Base-by-base conservation (phyloP, 116 monocot species). In the Posidonia oceanica region DNA sequence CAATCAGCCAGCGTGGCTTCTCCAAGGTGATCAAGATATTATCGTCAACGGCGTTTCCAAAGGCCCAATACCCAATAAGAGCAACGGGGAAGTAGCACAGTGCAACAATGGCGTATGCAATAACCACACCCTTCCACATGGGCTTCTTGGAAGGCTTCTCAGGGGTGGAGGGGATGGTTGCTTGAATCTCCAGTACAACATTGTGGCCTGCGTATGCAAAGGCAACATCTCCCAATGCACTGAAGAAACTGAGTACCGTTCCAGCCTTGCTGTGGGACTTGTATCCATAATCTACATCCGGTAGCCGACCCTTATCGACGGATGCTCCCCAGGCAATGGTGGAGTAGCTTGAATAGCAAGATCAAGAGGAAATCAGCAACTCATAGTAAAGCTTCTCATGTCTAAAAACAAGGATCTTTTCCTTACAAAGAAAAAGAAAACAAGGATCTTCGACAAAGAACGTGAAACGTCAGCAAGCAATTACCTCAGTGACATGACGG, bases 141-240 rank as follows among this genome's bases (percentile, higher is more conserved):
- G 92, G 83, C 69, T 79, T 89, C 86, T 97, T 97, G 0, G 97
- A 91, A 0, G 97, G 97, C 52, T 74, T 84, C 72, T 89, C 92
- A 4, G 89, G 89, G 15, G 97, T 87, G 5, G 97, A 97, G 18
- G 97, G 92, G 22, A 97, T 87, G n/a, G 97, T 91, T 0, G 97
- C 97, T 29, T 97, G 97, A 69, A 91, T 97, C 76, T 97, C 97
- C 21, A 97, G 72, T 4, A 97, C 97, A 55, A 97, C 92, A 37
- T 92, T 92, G 80, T 97, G 97, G 0, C 89, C 97, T 0, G 97
- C 89, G 40, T 97, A 97, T 1, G 97, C 92, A 51, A 89, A 97
- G 0, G 97, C 97, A 3, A 97, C 97, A n/a, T 83, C 76, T 0
- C 97, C 92, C 5, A 97, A 53, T 3, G 97, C 91, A 11, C 71